Evolutionary conservation across 2,329 filamentous ascomycete genomes (phyloP).

Genomic region (Chalaropsis ovoidea): DNA sequence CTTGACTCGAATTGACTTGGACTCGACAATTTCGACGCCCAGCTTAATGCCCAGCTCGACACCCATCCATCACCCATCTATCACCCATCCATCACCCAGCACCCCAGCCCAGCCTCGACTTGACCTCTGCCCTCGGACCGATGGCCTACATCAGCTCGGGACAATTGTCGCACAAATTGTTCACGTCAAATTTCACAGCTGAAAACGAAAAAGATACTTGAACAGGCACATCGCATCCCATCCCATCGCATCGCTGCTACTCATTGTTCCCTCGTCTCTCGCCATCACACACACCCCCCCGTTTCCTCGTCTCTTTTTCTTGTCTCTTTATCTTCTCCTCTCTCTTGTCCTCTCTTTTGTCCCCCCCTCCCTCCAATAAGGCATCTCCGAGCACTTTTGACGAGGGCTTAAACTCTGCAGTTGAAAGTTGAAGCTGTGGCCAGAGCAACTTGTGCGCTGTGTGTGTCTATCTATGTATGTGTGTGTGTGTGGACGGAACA

Average conservation of each 20-base stretch:
- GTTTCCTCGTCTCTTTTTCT: slow-evolving; percentile 4
- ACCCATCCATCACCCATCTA: no score
- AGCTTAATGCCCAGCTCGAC: no score
- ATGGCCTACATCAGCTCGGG: no score
- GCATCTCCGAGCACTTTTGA: neutral
- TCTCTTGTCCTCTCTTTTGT: neutral
- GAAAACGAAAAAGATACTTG: neutral
- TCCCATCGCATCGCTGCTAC: no score
- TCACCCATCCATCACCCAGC: no score
- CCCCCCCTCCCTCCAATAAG: neutral
- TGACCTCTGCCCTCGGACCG: no score
- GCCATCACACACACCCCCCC: neutral
- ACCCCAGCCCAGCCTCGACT: no score
- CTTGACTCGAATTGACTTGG: neutral
- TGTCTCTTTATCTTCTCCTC: neutral
- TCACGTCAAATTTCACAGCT: no score
- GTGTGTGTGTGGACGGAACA: neutral
- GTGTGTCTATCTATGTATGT: neutral
- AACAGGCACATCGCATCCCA: neutral
- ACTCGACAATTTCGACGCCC: no score
- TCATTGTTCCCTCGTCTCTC: neutral
- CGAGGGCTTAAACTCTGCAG: neutral
- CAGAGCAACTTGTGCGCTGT: no score
- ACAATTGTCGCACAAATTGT: no score
- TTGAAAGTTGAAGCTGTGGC: no score